These are phyloP conservation scores for Neurospora africana DNA, from an alignment of 495 filamentous ascomycete species.

Conservation along the genomic window DNA sequence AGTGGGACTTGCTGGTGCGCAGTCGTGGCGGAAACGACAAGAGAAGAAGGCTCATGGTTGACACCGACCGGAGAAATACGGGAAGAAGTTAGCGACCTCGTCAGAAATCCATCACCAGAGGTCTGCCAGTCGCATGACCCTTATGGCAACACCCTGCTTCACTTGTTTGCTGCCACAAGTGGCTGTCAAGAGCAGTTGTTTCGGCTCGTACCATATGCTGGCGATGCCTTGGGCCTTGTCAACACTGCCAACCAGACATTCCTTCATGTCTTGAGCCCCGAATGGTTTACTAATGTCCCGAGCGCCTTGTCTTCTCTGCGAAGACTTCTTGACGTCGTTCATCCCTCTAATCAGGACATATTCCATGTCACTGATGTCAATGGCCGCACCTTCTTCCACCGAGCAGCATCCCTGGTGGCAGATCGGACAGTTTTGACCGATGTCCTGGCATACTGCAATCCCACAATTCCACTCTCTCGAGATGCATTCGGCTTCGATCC, in stretches of 20 bases:
- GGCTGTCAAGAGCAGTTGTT: slow-evolving; percentile 21
- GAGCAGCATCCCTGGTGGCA: slow-evolving; percentile 17
- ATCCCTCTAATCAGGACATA: slow-evolving; percentile 16
- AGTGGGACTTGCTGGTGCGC: slow-evolving; percentile 29
- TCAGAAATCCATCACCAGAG: slow-evolving; percentile 11
- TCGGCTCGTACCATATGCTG: slow-evolving; percentile 14
- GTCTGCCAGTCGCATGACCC: slow-evolving; percentile 17
- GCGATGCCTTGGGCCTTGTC: slow-evolving; percentile 3
- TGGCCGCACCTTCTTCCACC: slow-evolving; percentile 36
- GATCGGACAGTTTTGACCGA: slow-evolving; percentile 3
- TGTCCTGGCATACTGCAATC: slow-evolving; percentile 9
- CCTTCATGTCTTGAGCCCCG: slow-evolving; percentile 32
- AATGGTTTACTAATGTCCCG: slow-evolving; percentile 24
- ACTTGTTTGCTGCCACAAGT: slow-evolving; percentile 27
- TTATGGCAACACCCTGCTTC: slow-evolving; percentile 37
- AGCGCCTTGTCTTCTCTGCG: slow-evolving; percentile 8
- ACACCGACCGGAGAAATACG: slow-evolving; percentile 12
- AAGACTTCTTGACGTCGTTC: slow-evolving; percentile 19
- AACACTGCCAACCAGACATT: slow-evolving; percentile 40
- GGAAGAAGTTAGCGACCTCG: slow-evolving; percentile 8
- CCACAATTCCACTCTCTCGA: slow-evolving; percentile 3
- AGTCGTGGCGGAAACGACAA: slow-evolving; percentile 18
- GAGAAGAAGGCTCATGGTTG: slow-evolving; percentile 13
- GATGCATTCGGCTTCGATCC: slow-evolving; percentile 31
- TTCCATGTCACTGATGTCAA: slow-evolving; percentile 32